Evolutionary conservation across 2,329 filamentous ascomycete species (phyloP), one percentile per base, ranked within the genome.

Genomic region (Cryphonectria carpinicola): DNA sequence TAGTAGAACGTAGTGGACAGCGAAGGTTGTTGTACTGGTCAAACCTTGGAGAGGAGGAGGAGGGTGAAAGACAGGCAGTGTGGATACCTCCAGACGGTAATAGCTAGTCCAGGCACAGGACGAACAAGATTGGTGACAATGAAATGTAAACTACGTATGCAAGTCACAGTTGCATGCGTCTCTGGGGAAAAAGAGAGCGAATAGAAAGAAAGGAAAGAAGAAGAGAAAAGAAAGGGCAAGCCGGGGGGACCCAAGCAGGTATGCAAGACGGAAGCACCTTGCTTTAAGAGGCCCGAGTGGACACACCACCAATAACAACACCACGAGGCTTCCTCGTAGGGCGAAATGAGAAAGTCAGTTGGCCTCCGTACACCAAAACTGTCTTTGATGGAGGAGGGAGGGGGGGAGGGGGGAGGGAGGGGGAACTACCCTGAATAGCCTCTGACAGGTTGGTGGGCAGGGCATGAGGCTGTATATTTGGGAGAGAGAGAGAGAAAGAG

Each of bases 231-330:
- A 41, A 71, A 32, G 10, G 19, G 13, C 19, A 68, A 63, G 13
- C 66, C 52, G 52, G 56, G 66, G 66, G 41, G 37, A 63, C 46
- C 66, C 66, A 61, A 28, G 60, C 66, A 62, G 69, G 43, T 22
- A 35, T 25, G 66, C 37, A 54, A 5, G 37, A 43, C 52, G 68
- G 66, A 52, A 65, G 37, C 60, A 66, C 28, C 71, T 67, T 67
- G 69, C 71, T 71, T 73, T 73, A 71, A 73, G 66, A 69, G 69
- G 58, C 56, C 64, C 39, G 66, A 41, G 68, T n/a, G 49, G 49
- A 49, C 67, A 65, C 71, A n/a, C 37, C 37, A 63, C 35, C 35
- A 49, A 13, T 54, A n/a, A 25, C 35, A 43, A 28, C 39, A 41
- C 39, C 43, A 62, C 43, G 56, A 72, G 71, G 71, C 65, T 65